phyloP scores from a whole-genome alignment of 2,329 filamentous ascomycete species.

The Cytospora mali region DNA sequence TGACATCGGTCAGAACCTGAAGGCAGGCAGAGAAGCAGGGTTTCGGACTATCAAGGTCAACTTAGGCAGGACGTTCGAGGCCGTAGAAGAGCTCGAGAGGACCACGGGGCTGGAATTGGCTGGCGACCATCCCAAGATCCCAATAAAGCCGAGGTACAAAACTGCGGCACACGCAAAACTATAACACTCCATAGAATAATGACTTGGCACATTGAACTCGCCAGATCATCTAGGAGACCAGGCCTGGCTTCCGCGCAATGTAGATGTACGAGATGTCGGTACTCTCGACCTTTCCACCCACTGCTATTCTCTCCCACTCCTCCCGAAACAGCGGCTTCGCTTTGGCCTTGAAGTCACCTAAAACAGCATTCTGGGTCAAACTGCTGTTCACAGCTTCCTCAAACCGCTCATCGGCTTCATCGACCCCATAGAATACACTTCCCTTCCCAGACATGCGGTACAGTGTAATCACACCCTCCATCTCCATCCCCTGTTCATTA shows the following conservation, averaged over 20 bases:
- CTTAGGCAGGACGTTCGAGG: conserved; percentile 75
- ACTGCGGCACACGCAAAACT: conserved; percentile 46
- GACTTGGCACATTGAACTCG: neutral
- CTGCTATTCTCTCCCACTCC: conserved; percentile 37
- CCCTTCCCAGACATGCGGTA: conserved; percentile 35
- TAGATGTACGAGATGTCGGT: conserved; percentile 38
- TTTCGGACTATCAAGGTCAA: conserved; percentile 84
- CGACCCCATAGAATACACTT: conserved; percentile 30
- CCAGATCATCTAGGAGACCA: no score
- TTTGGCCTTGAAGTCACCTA: conserved; percentile 32
- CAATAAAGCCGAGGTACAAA: conserved; percentile 43
- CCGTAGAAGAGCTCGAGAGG: conserved; percentile 78
- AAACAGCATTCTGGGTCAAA: conserved; percentile 29
- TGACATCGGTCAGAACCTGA: conserved; percentile 92
- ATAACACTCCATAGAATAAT: conserved; percentile 31
- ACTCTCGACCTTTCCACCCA: conserved; percentile 36
- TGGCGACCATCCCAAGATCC: conserved; percentile 55
- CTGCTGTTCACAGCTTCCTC: conserved; percentile 32
- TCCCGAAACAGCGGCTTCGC: conserved; percentile 35
- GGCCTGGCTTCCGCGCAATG: conserved; percentile 31
- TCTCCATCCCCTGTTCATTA: conserved; percentile 34
- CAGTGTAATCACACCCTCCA: conserved; percentile 34
- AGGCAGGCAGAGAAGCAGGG: conserved; percentile 72
- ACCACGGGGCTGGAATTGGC: conserved; percentile 69
- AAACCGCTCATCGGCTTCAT: conserved; percentile 37